Conservation (phyloP, 306 rosid genomes). For the Rosa rugosa region DNA sequence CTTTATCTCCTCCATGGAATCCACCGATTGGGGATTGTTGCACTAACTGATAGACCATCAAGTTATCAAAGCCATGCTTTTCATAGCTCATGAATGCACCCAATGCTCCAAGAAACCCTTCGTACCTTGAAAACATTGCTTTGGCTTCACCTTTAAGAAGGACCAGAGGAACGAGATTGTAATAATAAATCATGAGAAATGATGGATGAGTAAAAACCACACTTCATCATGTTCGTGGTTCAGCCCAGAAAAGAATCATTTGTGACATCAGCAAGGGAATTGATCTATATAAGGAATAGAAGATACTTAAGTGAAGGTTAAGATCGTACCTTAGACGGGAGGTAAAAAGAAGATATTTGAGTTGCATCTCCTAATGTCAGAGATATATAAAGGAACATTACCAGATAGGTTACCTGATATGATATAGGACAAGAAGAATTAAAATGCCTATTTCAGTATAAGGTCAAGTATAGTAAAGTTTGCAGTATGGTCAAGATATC, state of each 20-base stretch:
- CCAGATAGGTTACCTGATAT: conserved; percentile 74
- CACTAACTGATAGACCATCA: conserved; percentile 41
- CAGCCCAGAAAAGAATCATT: background rate
- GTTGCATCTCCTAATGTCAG: conserved; percentile 76
- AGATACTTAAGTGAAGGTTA: conserved; percentile 1
- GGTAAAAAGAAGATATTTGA: conserved; percentile 62
- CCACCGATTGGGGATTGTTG: conserved; percentile 36
- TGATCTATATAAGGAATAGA: background rate
- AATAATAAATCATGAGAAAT: background rate
- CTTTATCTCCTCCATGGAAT: conserved; percentile 41
- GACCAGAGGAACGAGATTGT: background rate
- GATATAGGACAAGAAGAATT: too few species aligned
- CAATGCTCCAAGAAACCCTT: conserved; percentile 95
- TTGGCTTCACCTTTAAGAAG: conserved; percentile 73
- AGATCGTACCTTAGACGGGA: conserved; percentile 78
- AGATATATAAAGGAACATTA: conserved; percentile 90
- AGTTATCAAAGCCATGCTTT: conserved; percentile 57
- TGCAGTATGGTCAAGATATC: background rate
- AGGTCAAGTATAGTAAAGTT: too few species aligned
- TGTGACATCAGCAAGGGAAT: background rate
- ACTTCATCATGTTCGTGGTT: background rate
- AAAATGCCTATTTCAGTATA: too few species aligned
- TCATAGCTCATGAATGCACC: conserved; percentile 83
- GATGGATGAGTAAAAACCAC: background rate
- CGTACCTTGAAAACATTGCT: conserved; percentile 88